Conservation (phyloP, 1,139 yeast species). For the Yamadazyma triangularis region DNA sequence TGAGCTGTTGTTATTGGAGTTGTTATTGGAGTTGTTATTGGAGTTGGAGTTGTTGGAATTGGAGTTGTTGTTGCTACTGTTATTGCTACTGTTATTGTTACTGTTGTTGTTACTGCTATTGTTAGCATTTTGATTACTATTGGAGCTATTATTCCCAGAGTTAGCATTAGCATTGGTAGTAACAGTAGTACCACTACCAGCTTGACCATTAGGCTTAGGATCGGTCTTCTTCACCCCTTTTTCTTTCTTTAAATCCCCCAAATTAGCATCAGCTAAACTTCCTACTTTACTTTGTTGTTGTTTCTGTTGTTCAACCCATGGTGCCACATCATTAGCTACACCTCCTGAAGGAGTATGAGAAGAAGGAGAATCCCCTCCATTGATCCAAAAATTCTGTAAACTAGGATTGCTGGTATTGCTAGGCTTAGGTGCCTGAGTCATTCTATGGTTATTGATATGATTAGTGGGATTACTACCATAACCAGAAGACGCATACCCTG, state of each 20-base stretch:
- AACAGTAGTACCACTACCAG: slow-evolving; percentile 1
- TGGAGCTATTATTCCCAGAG: too few species aligned
- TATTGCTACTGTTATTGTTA: background rate
- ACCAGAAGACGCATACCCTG: slow-evolving; percentile 52
- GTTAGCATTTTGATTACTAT: background rate
- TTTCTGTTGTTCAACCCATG: slow-evolving; percentile 69
- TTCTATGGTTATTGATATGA: slow-evolving; percentile 1
- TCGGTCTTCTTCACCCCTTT: too few species aligned
- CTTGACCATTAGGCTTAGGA: too few species aligned
- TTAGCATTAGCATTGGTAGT: too few species aligned
- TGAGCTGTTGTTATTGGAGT: slow-evolving; percentile 3
- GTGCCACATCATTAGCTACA: slow-evolving; percentile 43
- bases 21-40: slow-evolving; percentile 8
- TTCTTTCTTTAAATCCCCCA: slow-evolving; percentile 6
- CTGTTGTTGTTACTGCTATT: background rate
- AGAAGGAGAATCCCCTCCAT: slow-evolving; percentile 17
- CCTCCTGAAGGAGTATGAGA: background rate
- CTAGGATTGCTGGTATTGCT: too few species aligned
- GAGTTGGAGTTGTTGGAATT: slow-evolving; percentile 5
- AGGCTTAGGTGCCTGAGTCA: slow-evolving; percentile 1
- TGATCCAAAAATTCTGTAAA: too few species aligned
- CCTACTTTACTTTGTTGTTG: slow-evolving; percentile 30
- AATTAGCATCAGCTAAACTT: slow-evolving; percentile 13
- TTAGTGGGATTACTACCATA: slow-evolving; percentile 29
- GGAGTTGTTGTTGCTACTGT: too few species aligned